Percentiles rank a stretch among this genome's conserved stretches.
phyloP scores from a whole-genome alignment of 345 rosid species.

The Acer negundo region DNA sequence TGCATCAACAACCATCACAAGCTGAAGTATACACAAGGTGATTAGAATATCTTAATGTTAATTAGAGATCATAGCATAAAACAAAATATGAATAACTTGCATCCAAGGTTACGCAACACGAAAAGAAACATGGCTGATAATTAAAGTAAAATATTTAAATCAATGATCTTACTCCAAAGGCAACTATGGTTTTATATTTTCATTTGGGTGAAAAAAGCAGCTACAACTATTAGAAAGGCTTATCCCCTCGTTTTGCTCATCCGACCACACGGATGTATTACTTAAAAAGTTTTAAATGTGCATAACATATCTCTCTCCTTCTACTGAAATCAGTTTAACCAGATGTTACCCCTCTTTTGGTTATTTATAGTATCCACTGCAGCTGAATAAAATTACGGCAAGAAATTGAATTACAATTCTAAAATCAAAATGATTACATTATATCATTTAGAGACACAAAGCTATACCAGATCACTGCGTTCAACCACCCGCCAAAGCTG shows the following conservation, averaged over 20 bases:
- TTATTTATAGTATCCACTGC: neutral
- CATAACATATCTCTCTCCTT: neutral
- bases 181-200: neutral
- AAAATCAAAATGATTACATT: neutral
- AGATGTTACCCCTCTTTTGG: neutral
- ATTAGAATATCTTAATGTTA: constrained; percentile 2
- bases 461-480: constrained; percentile 86
- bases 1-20: constrained; percentile 98
- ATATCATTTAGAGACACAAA: constrained; percentile 7
- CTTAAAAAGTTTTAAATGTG: neutral
- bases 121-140: neutral
- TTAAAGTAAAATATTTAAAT: neutral
- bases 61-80: neutral
- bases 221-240: neutral
- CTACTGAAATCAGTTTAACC: neutral
- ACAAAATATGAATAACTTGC: neutral
- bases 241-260: neutral
- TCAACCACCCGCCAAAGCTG: constrained; percentile 99
- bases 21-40: constrained; percentile 42
- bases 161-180: neutral
- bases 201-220: neutral
- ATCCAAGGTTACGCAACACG: neutral
- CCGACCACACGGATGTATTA: neutral
- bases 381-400: neutral
- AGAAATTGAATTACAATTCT: neutral